phyloP scores from a whole-genome alignment of 1,284 basidiomycete genomes.

The Tilletia caries region DNA sequence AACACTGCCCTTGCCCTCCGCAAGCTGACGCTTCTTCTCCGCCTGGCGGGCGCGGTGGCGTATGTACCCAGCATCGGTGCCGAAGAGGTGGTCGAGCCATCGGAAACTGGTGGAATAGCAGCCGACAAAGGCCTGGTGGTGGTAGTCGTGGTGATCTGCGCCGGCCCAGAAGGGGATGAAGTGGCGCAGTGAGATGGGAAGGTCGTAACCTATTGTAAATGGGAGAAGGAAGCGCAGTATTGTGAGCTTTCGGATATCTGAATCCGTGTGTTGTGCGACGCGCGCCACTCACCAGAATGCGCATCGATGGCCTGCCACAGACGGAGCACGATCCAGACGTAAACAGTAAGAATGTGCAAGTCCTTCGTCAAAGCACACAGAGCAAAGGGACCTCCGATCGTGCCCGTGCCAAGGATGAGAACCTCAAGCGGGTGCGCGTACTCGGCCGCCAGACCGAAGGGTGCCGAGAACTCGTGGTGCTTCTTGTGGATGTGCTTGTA shows the following conservation, averaged over 20 bases:
- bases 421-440: constrained; percentile 94
- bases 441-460: constrained; percentile 94
- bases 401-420: constrained; percentile 79
- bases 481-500: constrained; percentile 97
- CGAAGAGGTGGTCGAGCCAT: constrained; percentile 51
- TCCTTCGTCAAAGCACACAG: constrained; percentile 66
- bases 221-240: not conserved
- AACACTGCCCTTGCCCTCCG: constrained; percentile 15
- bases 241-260: not conserved
- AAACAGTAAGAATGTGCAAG: constrained; percentile 82
- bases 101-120: constrained; percentile 52
- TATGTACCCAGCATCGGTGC: constrained; percentile 50
- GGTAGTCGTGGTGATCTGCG: constrained; percentile 82
- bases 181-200: constrained; percentile 77
- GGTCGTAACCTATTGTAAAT: constrained; percentile 63
- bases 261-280: too few relatives aligned
- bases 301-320: constrained; percentile 97
- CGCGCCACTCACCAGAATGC: constrained; percentile 64
- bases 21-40: constrained; percentile 37
- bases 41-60: constrained; percentile 45
- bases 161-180: constrained; percentile 96
- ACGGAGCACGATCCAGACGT: constrained; percentile 87
- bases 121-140: constrained; percentile 51
- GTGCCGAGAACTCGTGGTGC: constrained; percentile 92
- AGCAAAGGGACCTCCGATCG: constrained; percentile 80